Conservation (phyloP, 2,329 filamentous ascomycete genomes). For the Tolypocladium cylindrosporum region DNA sequence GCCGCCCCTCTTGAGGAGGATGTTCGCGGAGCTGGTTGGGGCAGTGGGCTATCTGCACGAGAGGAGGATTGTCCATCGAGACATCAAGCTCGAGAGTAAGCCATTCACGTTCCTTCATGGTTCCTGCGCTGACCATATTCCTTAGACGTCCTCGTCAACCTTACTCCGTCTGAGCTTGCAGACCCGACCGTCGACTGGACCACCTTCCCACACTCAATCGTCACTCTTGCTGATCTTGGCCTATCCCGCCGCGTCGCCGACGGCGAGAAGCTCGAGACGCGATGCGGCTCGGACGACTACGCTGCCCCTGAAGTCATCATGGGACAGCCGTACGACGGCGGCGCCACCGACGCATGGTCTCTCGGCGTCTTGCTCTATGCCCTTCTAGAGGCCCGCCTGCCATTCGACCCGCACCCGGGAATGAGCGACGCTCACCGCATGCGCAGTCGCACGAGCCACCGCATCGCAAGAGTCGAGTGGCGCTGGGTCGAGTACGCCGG, state of each 20-base stretch:
- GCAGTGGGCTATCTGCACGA: conserved; percentile 81
- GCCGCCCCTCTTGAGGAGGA: conserved; percentile 63
- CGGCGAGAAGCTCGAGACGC: conserved; percentile 81
- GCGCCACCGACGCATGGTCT: conserved; percentile 88
- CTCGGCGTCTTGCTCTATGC: conserved; percentile 89
- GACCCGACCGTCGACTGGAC: conserved; percentile 56
- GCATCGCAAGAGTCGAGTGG: conserved; percentile 95
- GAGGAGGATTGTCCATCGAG: conserved; percentile 82
- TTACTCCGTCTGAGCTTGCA: conserved; percentile 59
- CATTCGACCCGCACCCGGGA: conserved; percentile 82
- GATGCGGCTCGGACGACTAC: conserved; percentile 95
- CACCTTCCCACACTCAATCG: conserved; percentile 69
- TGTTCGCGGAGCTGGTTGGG: conserved; percentile 81
- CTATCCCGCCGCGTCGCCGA: conserved; percentile 78
- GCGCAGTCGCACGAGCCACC: conserved; percentile 75
- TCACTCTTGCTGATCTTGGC: conserved; percentile 85
- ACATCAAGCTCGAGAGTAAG: conserved; percentile 94
- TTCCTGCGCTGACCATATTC: conserved; percentile 2
- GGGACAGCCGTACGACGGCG: conserved; percentile 88
- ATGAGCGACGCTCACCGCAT: conserved; percentile 67
- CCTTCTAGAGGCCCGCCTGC: conserved; percentile 82
- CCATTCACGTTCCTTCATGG: conserved; percentile 7
- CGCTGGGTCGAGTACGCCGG: conserved; percentile 82
- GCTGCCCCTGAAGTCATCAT: conserved; percentile 94
- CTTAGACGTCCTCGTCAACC: conserved; percentile 81